These are phyloP conservation scores for Aspergillus sp. DNA, from an alignment of 2,329 filamentous ascomycete genomes.

Conservation along the genomic window DNA sequence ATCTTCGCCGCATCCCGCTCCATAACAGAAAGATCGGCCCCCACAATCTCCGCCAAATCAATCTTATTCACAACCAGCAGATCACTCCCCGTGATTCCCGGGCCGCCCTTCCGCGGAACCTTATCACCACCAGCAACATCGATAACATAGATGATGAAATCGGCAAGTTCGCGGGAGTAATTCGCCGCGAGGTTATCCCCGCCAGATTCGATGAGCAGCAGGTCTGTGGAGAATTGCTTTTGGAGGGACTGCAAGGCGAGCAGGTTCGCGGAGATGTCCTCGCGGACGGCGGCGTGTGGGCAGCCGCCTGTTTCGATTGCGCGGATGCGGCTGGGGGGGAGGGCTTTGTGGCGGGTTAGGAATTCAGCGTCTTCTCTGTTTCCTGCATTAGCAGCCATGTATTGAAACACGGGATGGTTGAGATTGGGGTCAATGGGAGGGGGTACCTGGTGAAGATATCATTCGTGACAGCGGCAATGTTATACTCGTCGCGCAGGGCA, in stretches of 20 bases:
- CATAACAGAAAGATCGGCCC: conserved; percentile 88
- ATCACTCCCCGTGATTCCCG: conserved; percentile 94
- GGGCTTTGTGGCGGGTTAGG: conserved; percentile 76
- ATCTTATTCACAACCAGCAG: conserved; percentile 95
- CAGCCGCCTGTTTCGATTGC: conserved; percentile 98
- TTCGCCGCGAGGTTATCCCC: conserved; percentile 97
- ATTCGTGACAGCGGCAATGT: conserved; percentile 92
- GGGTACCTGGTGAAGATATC: conserved; percentile 85
- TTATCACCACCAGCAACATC: conserved; percentile 96
- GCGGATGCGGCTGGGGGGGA: conserved; percentile 74
- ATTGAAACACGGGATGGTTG: no score
- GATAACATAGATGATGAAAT: conserved; percentile 98
- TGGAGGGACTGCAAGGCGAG: conserved; percentile 87
- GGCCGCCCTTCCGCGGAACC: conserved; percentile 89
- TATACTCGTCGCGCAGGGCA: conserved; percentile 71
- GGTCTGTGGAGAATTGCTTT: conserved; percentile 66
- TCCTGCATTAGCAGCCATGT: neutral
- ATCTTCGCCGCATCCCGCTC: conserved; percentile 91
- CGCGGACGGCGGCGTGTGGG: conserved; percentile 91
- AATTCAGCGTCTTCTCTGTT: conserved; percentile 89
- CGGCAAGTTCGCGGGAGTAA: conserved; percentile 88
- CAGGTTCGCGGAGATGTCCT: conserved; percentile 92
- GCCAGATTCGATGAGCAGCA: conserved; percentile 90
- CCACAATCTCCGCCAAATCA: conserved; percentile 81
- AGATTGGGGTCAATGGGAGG: no score